Evolutionary conservation across 768 basidiomycete genomes (phyloP), one percentile per base, ranked within the genome.

Genomic region (Termitomyces sp.): DNA sequence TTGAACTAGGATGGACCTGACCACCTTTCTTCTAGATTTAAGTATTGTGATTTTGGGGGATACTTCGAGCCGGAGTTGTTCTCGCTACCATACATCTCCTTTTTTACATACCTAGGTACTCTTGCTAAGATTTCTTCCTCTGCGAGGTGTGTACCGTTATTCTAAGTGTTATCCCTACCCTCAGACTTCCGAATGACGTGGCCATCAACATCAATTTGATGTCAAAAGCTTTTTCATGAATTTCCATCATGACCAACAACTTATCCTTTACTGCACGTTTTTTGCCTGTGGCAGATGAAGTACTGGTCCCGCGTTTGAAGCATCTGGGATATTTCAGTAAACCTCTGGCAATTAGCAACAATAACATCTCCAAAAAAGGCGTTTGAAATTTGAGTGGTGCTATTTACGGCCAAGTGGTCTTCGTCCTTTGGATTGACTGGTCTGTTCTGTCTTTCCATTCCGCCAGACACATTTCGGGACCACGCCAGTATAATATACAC

Each of bases 1-100:
- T 44, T 9, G 22, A 44, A 43, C 13, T 18, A 52, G 6, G 22
- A 53, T 18, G 0, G 34, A 52, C 13, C 18, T 27, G 12, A 37
- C 39, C 48, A 47, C 20, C 61, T 32, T 24, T 37, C n/a, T 55
- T 31, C 51, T 41, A 79, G 77, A 77, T 79, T 65, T 79, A 69
- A 75, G 63, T 36, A 22, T 20, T 41, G 16, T 37, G n/a, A 44
- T 46, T 29, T 50, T 18, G 32, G 29, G 53, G 53, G 54, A 56
- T 56, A 47, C 50, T 58, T 41, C 47, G 43, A 20, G 51, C 27
- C 36, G 42, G 34, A 52, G 48, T 56, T 42, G n/a, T 27, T 57
- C 43, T 57, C 36, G 47, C 22, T 42, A 55, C 32, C 36, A 24
- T 49, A 48, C 49, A 43, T 42, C 48, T 13, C 27, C 50, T 18